These are phyloP conservation scores for Phellinidium pouzarii DNA, from an alignment of 1,284 basidiomycete species.

Conservation along the genomic window DNA sequence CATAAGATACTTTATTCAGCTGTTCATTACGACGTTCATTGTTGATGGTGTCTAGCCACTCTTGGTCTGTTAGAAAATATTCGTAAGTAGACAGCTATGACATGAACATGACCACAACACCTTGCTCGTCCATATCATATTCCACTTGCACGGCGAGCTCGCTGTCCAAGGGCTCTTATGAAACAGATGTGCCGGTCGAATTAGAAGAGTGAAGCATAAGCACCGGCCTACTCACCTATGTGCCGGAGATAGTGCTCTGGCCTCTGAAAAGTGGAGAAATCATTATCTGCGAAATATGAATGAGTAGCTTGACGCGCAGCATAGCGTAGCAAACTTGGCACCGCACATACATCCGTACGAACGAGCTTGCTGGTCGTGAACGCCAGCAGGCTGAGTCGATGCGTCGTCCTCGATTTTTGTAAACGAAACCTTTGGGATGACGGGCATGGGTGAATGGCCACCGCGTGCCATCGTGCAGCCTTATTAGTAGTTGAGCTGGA, in stretches of 20 bases:
- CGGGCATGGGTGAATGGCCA: slow-evolving; percentile 19
- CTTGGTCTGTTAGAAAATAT: slow-evolving; percentile 62
- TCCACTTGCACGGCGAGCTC: slow-evolving; percentile 93
- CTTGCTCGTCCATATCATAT: slow-evolving; percentile 99
- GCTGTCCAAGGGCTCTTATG: slow-evolving; percentile 82
- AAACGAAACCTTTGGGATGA: slow-evolving; percentile 57
- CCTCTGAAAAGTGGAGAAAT: slow-evolving; percentile 66
- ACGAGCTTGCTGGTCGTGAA: slow-evolving; percentile 45
- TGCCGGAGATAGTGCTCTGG: slow-evolving; percentile 88
- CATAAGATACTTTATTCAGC: slow-evolving; percentile 69
- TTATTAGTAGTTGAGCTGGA: too few relatives aligned
- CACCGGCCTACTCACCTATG: slow-evolving; percentile 54
- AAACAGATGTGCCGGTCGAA: background rate
- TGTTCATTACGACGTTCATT: slow-evolving; percentile 76
- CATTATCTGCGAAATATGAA: too few relatives aligned
- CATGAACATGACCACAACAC: slow-evolving; percentile 32
- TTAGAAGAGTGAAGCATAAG: background rate
- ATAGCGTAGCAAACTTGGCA: slow-evolving; percentile 7
- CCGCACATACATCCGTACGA: slow-evolving; percentile 52
- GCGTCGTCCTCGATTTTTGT: slow-evolving; percentile 52
- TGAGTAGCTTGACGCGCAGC: too few relatives aligned
- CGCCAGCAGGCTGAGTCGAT: slow-evolving; percentile 46
- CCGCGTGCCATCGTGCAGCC: slow-evolving; percentile 17
- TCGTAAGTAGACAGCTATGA: slow-evolving; percentile 7
- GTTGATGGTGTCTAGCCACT: slow-evolving; percentile 91